Evolutionary conservation across 2,329 filamentous ascomycete species (phyloP).

Genomic region (Penicillium fuscoglaucum): DNA sequence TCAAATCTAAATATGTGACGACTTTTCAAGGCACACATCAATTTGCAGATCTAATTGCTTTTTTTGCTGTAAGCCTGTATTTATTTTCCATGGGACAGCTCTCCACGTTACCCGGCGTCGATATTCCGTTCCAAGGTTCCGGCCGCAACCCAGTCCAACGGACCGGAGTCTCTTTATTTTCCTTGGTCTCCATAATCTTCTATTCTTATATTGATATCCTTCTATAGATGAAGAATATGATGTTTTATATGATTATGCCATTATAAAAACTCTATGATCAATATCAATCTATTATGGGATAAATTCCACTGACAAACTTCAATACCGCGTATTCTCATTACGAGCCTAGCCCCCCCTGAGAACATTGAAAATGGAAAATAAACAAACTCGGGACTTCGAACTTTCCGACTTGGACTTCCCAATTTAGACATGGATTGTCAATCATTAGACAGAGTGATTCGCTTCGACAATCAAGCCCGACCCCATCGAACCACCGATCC

Average conservation of each 20-base stretch:
- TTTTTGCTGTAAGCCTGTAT: not conserved
- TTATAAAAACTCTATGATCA: not conserved
- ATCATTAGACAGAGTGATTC: not conserved
- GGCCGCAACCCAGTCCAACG: conserved; percentile 26
- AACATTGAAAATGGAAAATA: not conserved
- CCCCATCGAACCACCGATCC: conserved; percentile 5
- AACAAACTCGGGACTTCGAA: not conserved
- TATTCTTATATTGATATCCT: not conserved
- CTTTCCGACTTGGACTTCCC: not conserved
- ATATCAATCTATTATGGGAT: not conserved
- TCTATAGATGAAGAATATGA: not conserved
- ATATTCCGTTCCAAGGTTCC: conserved; percentile 4
- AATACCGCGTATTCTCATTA: conserved; percentile 2
- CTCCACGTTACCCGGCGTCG: conserved; percentile 19
- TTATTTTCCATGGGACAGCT: not conserved
- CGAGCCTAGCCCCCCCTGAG: not conserved
- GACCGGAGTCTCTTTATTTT: conserved; percentile 21
- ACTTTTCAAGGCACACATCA: no score
- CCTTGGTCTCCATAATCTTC: conserved; percentile 5
- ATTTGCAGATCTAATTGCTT: no score
- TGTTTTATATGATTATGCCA: not conserved
- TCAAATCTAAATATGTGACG: no score
- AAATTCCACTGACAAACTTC: not conserved
- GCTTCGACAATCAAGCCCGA: not conserved
- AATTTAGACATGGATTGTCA: not conserved